A percentile compares a stretch with the other conserved stretches of the same genome.
Conservation (phyloP, 495 filamentous ascomycete genomes). For the Cetradonia linearis region DNA sequence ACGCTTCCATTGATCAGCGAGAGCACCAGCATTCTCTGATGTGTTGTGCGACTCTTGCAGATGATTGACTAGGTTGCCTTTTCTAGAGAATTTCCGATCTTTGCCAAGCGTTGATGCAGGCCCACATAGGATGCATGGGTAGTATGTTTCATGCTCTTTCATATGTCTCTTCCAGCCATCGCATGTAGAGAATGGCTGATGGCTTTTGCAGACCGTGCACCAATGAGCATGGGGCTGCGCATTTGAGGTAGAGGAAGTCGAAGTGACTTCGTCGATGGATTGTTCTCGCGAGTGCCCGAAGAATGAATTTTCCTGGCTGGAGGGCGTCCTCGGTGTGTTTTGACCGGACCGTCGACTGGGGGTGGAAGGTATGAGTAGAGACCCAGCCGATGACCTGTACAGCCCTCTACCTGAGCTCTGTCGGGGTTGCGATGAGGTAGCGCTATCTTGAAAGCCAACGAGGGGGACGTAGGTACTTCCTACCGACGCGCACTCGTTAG, state of each 20-base stretch:
- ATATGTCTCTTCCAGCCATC: slow-evolving; percentile 12
- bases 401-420: neutral
- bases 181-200: neutral
- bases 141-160: slow-evolving; percentile 5
- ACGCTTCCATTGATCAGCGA: neutral
- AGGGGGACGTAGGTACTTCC: neutral
- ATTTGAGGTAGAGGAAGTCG: neutral
- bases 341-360: neutral
- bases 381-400: neutral
- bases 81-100: neutral
- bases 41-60: neutral
- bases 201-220: neutral
- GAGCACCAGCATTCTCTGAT: too few species aligned
- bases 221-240: neutral
- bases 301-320: neutral
- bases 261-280: neutral
- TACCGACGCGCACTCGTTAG: neutral
- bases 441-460: neutral
- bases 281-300: neutral
- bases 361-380: neutral
- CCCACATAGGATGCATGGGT: neutral
- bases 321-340: neutral
- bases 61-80: neutral
- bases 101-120: neutral
- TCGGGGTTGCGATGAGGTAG: neutral